phyloP scores from a whole-genome alignment of 805 yeast genomes.

The Lipomyces oligophaga region DNA sequence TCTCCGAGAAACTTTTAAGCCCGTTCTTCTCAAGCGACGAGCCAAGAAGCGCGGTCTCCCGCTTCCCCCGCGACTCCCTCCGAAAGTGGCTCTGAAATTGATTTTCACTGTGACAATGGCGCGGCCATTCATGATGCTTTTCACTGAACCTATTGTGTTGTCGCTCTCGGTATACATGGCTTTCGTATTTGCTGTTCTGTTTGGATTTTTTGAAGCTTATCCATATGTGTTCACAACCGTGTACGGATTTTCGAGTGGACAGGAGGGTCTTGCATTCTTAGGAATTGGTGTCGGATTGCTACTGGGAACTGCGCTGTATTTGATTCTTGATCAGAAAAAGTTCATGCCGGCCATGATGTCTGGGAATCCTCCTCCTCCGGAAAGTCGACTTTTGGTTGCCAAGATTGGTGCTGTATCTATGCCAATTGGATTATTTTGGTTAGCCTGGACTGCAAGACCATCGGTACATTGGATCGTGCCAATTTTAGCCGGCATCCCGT shows the following conservation, averaged over 20 bases:
- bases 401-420: slow-evolving; percentile 64
- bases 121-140: slow-evolving; percentile 65
- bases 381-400: slow-evolving; percentile 39
- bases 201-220: slow-evolving; percentile 54
- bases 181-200: slow-evolving; percentile 51
- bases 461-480: slow-evolving; percentile 75
- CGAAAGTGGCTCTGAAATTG: slow-evolving; percentile 42
- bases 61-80: slow-evolving; percentile 18
- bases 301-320: slow-evolving; percentile 15
- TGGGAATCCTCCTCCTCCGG: slow-evolving; percentile 36
- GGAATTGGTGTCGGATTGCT: slow-evolving; percentile 59
- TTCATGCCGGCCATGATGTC: slow-evolving; percentile 13
- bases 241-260: slow-evolving; percentile 47
- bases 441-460: slow-evolving; percentile 68
- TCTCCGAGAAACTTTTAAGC: slow-evolving; percentile 68
- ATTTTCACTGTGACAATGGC: slow-evolving; percentile 51
- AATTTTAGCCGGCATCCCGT: slow-evolving; percentile 60
- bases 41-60: slow-evolving; percentile 56
- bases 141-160: slow-evolving; percentile 69
- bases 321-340: slow-evolving; percentile 20
- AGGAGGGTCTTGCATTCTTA: slow-evolving; percentile 55
- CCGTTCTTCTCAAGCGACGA: slow-evolving; percentile 56
- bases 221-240: slow-evolving; percentile 50
- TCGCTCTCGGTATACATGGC: slow-evolving; percentile 54
- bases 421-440: slow-evolving; percentile 72